Conservation (phyloP, 73 alveolate genomes). For the Durusdinium trenchii region DNA sequence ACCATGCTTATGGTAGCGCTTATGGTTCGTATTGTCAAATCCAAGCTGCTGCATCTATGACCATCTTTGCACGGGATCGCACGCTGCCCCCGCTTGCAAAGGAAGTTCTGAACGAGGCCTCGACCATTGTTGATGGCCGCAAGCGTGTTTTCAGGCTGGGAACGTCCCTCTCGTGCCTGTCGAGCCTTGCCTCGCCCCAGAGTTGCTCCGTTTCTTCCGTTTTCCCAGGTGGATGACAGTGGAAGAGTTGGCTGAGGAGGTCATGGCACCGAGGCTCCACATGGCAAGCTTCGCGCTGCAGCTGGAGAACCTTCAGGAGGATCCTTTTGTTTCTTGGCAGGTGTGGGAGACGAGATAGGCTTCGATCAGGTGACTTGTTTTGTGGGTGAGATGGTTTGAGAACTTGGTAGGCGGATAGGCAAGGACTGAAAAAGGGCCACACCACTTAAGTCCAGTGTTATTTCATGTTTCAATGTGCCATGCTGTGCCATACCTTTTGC, state of each 20-base stretch:
- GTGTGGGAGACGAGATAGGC: neutral
- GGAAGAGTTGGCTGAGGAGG: constrained; percentile 86
- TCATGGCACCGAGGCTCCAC: constrained; percentile 94
- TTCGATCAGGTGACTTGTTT: neutral
- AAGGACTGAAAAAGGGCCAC: neutral
- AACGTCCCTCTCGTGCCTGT: neutral
- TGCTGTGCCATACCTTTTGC: too few species aligned
- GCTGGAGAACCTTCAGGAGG: constrained; percentile 77
- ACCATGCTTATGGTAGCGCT: neutral
- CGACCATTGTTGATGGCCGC: constrained; percentile 82
- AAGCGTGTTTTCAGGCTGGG: constrained; percentile 92
- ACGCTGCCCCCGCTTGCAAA: neutral
- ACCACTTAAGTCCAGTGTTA: neutral
- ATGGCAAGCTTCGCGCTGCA: constrained; percentile 87
- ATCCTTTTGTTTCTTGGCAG: constrained; percentile 56
- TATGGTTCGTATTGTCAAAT: neutral
- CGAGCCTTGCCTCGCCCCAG: neutral
- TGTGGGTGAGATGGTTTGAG: neutral
- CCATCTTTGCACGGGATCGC: neutral
- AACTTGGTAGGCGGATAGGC: neutral
- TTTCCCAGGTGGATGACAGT: constrained; percentile 87
- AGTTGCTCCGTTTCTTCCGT: neutral
- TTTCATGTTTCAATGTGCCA: neutral
- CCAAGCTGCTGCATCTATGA: neutral
- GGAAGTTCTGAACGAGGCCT: constrained; percentile 88